Conservation (phyloP, 768 basidiomycete genomes). For the Filobasidium wieringae region DNA sequence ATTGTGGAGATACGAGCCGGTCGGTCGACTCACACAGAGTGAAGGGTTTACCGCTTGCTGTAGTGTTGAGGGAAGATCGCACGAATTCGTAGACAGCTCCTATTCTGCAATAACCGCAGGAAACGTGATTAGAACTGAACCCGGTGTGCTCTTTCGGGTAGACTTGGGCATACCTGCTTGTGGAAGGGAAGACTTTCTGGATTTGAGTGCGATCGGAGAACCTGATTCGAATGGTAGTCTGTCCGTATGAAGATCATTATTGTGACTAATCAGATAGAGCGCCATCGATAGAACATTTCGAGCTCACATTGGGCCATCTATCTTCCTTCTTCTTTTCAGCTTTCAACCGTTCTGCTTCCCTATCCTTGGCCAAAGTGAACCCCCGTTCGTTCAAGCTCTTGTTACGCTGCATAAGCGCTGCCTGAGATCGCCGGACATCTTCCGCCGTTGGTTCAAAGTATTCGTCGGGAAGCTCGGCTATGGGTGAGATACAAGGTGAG, state of each 20-base stretch:
- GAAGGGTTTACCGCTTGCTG: constrained; percentile 24
- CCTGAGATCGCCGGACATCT: constrained; percentile 30
- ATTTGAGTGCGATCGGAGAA: constrained; percentile 38
- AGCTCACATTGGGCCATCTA: constrained; percentile 32
- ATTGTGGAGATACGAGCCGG: neutral
- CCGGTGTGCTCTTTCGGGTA: neutral
- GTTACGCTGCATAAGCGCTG: constrained; percentile 24
- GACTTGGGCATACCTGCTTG: constrained; percentile 21
- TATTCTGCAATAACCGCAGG: constrained; percentile 22
- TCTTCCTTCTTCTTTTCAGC: constrained; percentile 27
- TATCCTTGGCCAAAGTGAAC: constrained; percentile 24
- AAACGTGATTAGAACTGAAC: neutral
- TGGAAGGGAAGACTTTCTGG: constrained; percentile 31
- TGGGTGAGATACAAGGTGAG: neutral
- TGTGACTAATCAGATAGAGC: neutral
- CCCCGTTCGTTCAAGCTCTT: constrained; percentile 32
- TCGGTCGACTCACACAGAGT: constrained; percentile 25
- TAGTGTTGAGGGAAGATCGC: constrained; percentile 20
- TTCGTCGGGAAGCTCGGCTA: constrained; percentile 24
- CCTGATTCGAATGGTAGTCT: constrained; percentile 34
- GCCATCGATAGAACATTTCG: neutral
- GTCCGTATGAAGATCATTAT: neutral
- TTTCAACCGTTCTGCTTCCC: constrained; percentile 28
- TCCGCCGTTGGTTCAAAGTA: constrained; percentile 31
- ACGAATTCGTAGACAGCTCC: constrained; percentile 36